These are phyloP conservation scores for Allomyces javanicus DNA, from an alignment of 192 early-diverging fungal species.

Conservation along the genomic window DNA sequence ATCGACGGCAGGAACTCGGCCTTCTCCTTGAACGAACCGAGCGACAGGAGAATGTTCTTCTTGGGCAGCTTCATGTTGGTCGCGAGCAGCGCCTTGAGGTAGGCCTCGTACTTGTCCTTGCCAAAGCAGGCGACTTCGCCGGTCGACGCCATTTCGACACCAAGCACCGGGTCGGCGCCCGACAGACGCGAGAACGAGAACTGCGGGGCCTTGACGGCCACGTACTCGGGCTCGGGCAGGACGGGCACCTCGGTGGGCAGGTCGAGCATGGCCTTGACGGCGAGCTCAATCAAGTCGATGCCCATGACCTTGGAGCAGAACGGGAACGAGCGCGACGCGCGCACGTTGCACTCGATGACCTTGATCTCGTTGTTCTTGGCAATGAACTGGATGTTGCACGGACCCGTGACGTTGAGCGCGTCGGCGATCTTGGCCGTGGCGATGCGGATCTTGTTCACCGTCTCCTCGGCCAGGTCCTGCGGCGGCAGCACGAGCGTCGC, in stretches of 20 bases:
- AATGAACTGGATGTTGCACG: constrained; percentile 98
- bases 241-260: constrained; percentile 51
- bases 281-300: constrained; percentile 90
- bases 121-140: constrained; percentile 99
- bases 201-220: constrained; percentile 93
- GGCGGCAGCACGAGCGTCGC: constrained; percentile 89
- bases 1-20: constrained; percentile 84
- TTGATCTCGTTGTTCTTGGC: constrained; percentile 99
- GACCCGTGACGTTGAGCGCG: constrained; percentile 90
- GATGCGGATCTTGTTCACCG: constrained; percentile 75
- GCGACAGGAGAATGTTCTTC: constrained; percentile 91
- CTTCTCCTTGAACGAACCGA: constrained; percentile 98
- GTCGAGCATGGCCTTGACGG: constrained; percentile 80
- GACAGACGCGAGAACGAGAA: constrained; percentile 88
- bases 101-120: constrained; percentile 92
- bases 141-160: constrained; percentile 98
- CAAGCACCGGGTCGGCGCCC: constrained; percentile 92
- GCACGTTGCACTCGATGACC: constrained; percentile 98
- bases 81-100: constrained; percentile 82
- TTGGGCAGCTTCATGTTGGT: constrained; percentile 82
- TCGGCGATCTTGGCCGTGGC: constrained; percentile 81
- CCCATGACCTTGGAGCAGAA: constrained; percentile 94
- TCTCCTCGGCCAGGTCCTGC: constrained; percentile 85
- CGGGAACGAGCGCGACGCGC: constrained; percentile 89
- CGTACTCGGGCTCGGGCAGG: constrained; percentile 52